Base-by-base conservation (phyloP, 2,329 filamentous ascomycete genomes). In the Botrytis fabae region DNA sequence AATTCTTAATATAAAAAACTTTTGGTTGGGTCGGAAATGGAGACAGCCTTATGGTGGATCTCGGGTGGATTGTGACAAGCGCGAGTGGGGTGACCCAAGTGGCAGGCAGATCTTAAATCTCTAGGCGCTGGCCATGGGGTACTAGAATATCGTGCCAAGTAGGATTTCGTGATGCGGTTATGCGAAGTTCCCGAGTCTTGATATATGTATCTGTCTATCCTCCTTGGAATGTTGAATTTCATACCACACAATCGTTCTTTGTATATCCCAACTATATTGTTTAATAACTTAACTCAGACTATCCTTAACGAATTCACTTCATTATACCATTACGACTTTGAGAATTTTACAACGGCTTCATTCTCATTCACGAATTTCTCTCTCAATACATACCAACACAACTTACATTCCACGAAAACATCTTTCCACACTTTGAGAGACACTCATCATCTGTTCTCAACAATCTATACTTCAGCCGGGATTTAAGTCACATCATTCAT, bases 41-140 rank as follows among this genome's bases (percentile, higher is more conserved):
- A 69, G 48, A 69, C 65, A 69, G 65, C 65, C 65, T 59, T 69
- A 69, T 57, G 48, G 65, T 69, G 48, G 65, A 57, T 69, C 51
- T 25, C 65, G 65, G 18, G n/a, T 69, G 64, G 64, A 54, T 54
- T 68, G 46, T 54, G 46, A 40, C 64, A 68, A 68, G 64, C 64
- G 64, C 64, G 32, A 54, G 64, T 68, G 64, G 64, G 35, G 65
- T 68, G 48, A 35, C 48, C 35, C 10, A 8, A 18, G 38, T 69
- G 38, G 65, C 32, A 69, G 48, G 65, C 65, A 69, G 35, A 69
- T 69, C 65, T 42, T n/a, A 51, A 57, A 57, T 59, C 65, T 57
- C 28, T 59, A 57, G 48, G 48, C 65, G 65, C 65, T 69, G 48
- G 61, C 40, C n/a, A 64, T 64, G 40, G 40, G 61, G n/a, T 64